phyloP scores from a whole-genome alignment of 768 basidiomycete species.

The Lactarius evosmus region DNA sequence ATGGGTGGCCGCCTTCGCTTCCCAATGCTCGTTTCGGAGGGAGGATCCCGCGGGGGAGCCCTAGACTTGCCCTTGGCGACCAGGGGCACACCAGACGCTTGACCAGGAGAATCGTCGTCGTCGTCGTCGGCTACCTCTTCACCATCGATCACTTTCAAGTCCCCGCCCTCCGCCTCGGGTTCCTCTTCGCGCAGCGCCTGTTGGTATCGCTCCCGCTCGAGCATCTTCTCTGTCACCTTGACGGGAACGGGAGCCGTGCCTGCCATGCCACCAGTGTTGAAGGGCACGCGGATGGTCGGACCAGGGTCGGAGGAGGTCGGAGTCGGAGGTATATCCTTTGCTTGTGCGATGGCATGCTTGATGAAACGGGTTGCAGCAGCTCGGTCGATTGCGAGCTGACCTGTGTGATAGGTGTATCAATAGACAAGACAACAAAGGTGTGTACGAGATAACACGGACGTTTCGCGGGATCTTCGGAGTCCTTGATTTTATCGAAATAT shows the following conservation, averaged over 20 bases:
- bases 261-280: constrained; percentile 17
- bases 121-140: constrained; percentile 39
- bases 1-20: constrained; percentile 53
- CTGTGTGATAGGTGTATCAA: constrained; percentile 31
- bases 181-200: constrained; percentile 46
- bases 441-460: constrained; percentile 39
- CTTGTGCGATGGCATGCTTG: constrained; percentile 73
- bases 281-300: constrained; percentile 26
- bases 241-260: constrained; percentile 41
- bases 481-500: constrained; percentile 81
- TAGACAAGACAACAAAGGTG: neutral
- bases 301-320: constrained; percentile 24
- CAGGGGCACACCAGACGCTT: neutral
- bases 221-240: constrained; percentile 71
- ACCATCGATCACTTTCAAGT: constrained; percentile 39
- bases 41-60: neutral
- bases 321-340: constrained; percentile 33
- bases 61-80: constrained; percentile 31
- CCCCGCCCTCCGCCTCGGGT: constrained; percentile 37
- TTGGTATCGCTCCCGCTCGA: constrained; percentile 63
- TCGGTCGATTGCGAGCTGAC: constrained; percentile 60
- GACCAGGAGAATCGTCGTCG: constrained; percentile 1
- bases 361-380: constrained; percentile 80
- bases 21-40: constrained; percentile 18
- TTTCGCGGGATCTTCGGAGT: constrained; percentile 64